Evolutionary conservation across 306 rosid species (phyloP).

Genomic region (Cucurbita argyrosperma): DNA sequence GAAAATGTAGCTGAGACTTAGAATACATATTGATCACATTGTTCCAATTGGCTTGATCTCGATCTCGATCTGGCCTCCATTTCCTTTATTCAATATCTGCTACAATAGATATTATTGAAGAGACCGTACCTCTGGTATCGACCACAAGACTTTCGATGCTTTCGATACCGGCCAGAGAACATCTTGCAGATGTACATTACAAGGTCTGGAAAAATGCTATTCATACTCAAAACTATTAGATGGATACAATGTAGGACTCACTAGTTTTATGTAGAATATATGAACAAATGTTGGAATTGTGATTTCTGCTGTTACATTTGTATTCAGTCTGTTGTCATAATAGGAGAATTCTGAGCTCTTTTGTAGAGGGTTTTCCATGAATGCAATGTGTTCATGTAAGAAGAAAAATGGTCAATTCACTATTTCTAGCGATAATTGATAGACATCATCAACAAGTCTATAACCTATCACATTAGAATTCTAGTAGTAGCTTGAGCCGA

Average conservation of each 20-base stretch:
- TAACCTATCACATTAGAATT: neutral
- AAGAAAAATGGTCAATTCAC: neutral
- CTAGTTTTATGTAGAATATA: neutral
- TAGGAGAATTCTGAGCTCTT: neutral
- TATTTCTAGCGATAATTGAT: too few species aligned
- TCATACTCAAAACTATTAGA: neutral
- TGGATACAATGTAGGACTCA: neutral
- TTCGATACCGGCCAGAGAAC: neutral
- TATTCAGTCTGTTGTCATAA: neutral
- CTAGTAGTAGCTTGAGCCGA: neutral
- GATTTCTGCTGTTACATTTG: neutral
- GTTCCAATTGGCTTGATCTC: neutral
- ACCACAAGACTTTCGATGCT: neutral
- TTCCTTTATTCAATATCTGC: neutral
- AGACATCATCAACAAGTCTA: neutral
- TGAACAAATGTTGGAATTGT: neutral
- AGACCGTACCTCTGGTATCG: neutral
- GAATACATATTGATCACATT: neutral
- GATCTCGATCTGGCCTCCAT: neutral
- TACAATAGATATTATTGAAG: neutral
- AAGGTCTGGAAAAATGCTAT: neutral
- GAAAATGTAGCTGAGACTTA: slow-evolving; percentile 24
- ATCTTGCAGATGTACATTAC: neutral
- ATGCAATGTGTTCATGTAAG: neutral
- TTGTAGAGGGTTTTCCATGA: neutral